Conservation (phyloP, 257 asterid species). For the Solanum bukasovii region DNA sequence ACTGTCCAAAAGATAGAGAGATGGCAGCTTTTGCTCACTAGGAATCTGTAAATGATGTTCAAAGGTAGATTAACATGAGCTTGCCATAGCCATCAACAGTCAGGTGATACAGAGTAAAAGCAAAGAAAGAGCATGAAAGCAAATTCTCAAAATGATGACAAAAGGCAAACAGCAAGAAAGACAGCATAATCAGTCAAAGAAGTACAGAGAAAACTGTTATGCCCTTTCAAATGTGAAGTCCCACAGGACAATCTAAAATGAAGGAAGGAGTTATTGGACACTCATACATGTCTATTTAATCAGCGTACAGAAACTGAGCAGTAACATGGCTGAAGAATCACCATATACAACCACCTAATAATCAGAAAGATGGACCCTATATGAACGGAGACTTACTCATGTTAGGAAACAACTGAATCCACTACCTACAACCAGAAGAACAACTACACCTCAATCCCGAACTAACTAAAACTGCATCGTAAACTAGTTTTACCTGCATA, state of each 20-base stretch:
- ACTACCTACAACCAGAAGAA: background rate
- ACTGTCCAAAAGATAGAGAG: slow-evolving; percentile 88
- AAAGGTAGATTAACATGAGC: slow-evolving; percentile 17
- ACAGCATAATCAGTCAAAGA: background rate
- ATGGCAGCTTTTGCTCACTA: slow-evolving; percentile 84
- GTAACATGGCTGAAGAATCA: background rate
- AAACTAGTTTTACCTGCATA: background rate
- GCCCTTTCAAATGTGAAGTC: background rate
- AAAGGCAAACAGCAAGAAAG: background rate
- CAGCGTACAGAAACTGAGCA: background rate
- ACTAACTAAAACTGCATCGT: background rate
- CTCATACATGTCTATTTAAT: background rate
- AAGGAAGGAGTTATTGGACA: background rate
- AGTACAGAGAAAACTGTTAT: background rate
- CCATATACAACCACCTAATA: background rate
- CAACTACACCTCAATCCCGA: background rate
- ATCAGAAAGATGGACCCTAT: background rate
- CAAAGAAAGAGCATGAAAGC: background rate
- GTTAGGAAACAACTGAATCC: background rate
- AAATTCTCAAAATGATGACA: background rate
- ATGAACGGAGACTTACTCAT: background rate
- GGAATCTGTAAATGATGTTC: slow-evolving; percentile 63
- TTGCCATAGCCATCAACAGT: background rate
- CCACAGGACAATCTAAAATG: background rate
- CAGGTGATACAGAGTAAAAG: background rate